Evolutionary conservation across 768 basidiomycete genomes (phyloP).

Genomic region (Leccinum fibrillosum): DNA sequence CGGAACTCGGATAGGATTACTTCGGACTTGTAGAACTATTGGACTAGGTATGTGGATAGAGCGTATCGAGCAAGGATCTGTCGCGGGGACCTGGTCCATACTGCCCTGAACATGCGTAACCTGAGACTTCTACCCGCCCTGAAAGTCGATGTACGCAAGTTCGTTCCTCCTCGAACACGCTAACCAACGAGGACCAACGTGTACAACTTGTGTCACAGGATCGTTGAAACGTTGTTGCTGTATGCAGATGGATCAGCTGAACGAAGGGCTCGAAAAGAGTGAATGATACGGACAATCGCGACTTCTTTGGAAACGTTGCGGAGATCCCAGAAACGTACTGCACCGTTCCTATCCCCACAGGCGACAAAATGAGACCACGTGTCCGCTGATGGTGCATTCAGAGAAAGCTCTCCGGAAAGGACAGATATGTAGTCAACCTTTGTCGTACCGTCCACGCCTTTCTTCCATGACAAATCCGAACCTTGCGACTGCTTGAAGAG

Average conservation of each 20-base stretch:
- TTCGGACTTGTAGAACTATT: too few relatives aligned
- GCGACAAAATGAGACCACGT: conserved; percentile 37
- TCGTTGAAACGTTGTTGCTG: conserved; percentile 35
- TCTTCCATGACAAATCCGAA: conserved; percentile 42
- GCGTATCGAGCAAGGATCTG: neutral
- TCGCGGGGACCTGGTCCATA: neutral
- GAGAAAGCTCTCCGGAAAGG: conserved; percentile 10
- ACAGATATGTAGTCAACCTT: conserved; percentile 36
- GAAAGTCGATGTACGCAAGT: conserved; percentile 25
- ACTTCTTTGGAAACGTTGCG: conserved; percentile 33
- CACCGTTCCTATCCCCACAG: conserved; percentile 42
- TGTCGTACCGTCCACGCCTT: conserved; percentile 42
- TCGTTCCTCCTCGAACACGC: conserved; percentile 40
- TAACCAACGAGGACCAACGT: conserved; percentile 31
- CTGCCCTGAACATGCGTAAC: neutral
- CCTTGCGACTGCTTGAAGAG: conserved; percentile 34
- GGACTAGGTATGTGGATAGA: neutral
- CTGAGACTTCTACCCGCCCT: conserved; percentile 13
- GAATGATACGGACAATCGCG: conserved; percentile 19
- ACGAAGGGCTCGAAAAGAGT: neutral
- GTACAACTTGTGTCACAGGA: conserved; percentile 39
- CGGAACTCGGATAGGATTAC: neutral
- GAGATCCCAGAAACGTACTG: conserved; percentile 47
- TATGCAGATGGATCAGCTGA: neutral
- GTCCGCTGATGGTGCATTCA: conserved; percentile 17